These are phyloP conservation scores for Bacidia rubella DNA, from an alignment of 495 filamentous ascomycete genomes.

Conservation along the genomic window DNA sequence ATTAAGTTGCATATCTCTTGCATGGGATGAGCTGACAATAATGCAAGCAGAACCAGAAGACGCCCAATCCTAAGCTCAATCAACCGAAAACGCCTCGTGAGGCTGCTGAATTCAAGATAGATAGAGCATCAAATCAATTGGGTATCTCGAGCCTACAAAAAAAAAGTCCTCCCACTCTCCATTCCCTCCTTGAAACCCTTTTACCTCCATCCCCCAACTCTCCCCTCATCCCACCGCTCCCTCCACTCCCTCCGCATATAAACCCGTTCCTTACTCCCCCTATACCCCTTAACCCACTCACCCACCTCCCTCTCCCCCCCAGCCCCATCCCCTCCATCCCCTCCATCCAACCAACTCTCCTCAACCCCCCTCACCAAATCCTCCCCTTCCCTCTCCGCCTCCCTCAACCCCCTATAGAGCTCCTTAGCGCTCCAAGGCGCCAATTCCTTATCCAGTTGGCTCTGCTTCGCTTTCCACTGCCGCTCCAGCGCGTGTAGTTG, in stretches of 20 bases:
- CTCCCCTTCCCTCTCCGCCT: slow-evolving; percentile 69
- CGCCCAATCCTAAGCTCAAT: too few relatives aligned
- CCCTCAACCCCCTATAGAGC: slow-evolving; percentile 66
- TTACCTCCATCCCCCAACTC: slow-evolving; percentile 84
- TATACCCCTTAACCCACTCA: slow-evolving; percentile 71
- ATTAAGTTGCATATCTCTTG: background rate
- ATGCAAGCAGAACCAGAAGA: background rate
- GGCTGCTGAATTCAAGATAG: too few relatives aligned
- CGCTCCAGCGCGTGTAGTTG: slow-evolving; percentile 73
- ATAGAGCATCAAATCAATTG: too few relatives aligned
- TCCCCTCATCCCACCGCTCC: slow-evolving; percentile 86
- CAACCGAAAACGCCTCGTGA: too few relatives aligned
- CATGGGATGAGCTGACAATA: background rate
- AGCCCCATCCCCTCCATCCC: slow-evolving; percentile 20
- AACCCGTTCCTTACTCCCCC: slow-evolving; percentile 59
- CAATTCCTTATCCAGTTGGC: slow-evolving; percentile 73
- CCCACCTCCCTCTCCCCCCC: slow-evolving; percentile 61
- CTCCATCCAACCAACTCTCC: slow-evolving; percentile 70
- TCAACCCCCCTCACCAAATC: slow-evolving; percentile 67
- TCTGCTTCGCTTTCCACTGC: slow-evolving; percentile 79
- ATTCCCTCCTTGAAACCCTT: background rate
- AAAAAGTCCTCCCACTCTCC: too few relatives aligned
- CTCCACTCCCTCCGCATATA: slow-evolving; percentile 69
- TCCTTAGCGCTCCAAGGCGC: slow-evolving; percentile 72
- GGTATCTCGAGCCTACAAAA: background rate